A percentile compares a stretch with the other conserved stretches of the same genome.
Evolutionary conservation across 495 filamentous ascomycete species (phyloP).

Genomic region (Tirmania nivea): DNA sequence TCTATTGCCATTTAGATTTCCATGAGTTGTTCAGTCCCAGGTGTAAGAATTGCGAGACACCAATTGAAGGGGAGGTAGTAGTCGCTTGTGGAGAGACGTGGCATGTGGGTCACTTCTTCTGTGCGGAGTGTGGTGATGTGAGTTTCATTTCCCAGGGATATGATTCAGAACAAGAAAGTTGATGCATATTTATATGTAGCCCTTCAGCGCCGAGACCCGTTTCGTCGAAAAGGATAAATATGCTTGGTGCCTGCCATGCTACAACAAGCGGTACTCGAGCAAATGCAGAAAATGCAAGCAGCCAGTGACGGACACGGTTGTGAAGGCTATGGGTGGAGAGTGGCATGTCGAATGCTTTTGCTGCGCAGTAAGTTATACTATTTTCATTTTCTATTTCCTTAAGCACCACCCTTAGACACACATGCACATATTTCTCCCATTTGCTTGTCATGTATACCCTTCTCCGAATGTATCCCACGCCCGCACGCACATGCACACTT

Average conservation of each 20-base stretch:
- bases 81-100: constrained; percentile 84
- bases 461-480: no score
- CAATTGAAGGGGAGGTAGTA: constrained; percentile 91
- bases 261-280: constrained; percentile 69
- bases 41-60: constrained; percentile 91
- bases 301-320: constrained; percentile 68
- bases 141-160: constrained; percentile 6
- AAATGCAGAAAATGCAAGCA: constrained; percentile 71
- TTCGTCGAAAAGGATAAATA: constrained; percentile 93
- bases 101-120: constrained; percentile 98
- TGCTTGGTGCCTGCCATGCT: constrained; percentile 88
- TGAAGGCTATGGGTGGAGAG: constrained; percentile 69
- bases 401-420: background rate
- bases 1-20: constrained; percentile 96
- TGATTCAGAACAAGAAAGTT: constrained; percentile 1
- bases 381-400: background rate
- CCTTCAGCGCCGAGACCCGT: constrained; percentile 16
- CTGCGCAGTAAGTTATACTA: constrained; percentile 30
- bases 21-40: constrained; percentile 83
- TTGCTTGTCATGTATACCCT: background rate
- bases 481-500: no score
- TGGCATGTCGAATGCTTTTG: constrained; percentile 89
- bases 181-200: constrained; percentile 4
- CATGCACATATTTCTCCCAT: background rate
- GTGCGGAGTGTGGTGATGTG: constrained; percentile 89